Percentiles rank a stretch among this genome's conserved stretches.
These are phyloP conservation scores for Dillenia turbinata DNA, from an alignment of 164 flowering plant genomes.

Conservation along the genomic window DNA sequence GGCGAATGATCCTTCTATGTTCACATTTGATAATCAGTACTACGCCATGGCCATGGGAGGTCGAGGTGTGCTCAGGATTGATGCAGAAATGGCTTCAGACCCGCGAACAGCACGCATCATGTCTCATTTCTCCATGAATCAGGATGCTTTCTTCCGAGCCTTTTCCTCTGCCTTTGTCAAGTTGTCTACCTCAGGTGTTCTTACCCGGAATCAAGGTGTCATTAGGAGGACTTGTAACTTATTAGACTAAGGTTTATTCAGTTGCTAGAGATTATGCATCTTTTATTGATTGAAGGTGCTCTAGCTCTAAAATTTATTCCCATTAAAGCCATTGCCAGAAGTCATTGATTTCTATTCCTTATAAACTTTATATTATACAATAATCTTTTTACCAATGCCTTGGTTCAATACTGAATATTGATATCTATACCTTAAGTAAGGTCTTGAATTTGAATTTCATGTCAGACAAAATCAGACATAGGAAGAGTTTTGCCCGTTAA, in stretches of 20 bases:
- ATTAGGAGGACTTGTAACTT: slow-evolving; percentile 33
- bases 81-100: slow-evolving; percentile 33
- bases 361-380: no score
- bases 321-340: no score
- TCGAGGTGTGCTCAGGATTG: slow-evolving; percentile 36
- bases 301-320: no score
- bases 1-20: slow-evolving; percentile 37
- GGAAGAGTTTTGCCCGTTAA: no score
- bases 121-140: slow-evolving; percentile 24
- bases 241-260: not conserved
- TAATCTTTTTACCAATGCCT: no score
- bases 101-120: slow-evolving; percentile 33
- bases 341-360: no score
- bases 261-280: not conserved
- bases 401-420: no score
- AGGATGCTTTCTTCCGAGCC: slow-evolving; percentile 26
- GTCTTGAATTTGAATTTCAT: no score
- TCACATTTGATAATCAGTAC: slow-evolving; percentile 43
- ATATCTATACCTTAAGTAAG: no score
- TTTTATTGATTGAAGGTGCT: not conserved
- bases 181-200: slow-evolving; percentile 36
- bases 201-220: slow-evolving; percentile 39
- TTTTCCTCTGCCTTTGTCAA: slow-evolving; percentile 55
- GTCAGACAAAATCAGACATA: no score
- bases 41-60: slow-evolving; percentile 28